Conservation (phyloP, 2,329 filamentous ascomycete species). For the Furcasterigmium furcatum region DNA sequence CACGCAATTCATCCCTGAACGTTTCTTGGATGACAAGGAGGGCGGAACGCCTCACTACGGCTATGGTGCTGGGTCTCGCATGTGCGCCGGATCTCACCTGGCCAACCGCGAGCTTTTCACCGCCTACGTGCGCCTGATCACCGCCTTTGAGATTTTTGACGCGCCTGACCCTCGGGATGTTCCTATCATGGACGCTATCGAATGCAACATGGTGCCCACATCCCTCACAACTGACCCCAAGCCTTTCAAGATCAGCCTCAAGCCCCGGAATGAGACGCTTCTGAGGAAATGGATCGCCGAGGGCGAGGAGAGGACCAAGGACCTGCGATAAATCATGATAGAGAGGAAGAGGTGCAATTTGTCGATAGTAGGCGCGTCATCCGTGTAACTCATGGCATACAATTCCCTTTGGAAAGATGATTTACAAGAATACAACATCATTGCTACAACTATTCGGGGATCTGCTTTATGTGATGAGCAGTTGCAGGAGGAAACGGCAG, state of each 20-base stretch:
- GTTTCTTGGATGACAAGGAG: slow-evolving; percentile 58
- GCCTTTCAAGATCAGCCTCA: slow-evolving; percentile 57
- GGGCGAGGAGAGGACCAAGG: slow-evolving; percentile 48
- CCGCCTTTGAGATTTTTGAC: slow-evolving; percentile 52
- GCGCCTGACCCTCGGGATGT: slow-evolving; percentile 40
- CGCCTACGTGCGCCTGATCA: slow-evolving; percentile 55
- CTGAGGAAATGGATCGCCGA: slow-evolving; percentile 49
- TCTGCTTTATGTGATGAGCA: too few species aligned
- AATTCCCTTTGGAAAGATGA: too few species aligned
- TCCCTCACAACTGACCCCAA: slow-evolving; percentile 59
- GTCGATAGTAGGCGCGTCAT: not conserved
- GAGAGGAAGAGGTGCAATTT: not conserved
- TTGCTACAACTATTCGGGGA: too few species aligned
- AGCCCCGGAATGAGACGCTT: slow-evolving; percentile 34
- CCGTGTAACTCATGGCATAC: not conserved
- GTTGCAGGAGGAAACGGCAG: too few species aligned
- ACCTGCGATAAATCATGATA: slow-evolving; percentile 25
- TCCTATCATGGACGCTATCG: slow-evolving; percentile 53
- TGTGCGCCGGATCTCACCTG: slow-evolving; percentile 62
- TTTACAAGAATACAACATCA: too few species aligned
- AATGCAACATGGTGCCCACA: slow-evolving; percentile 54
- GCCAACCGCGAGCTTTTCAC: slow-evolving; percentile 63
- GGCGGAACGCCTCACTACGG: slow-evolving; percentile 58
- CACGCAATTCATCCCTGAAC: slow-evolving; percentile 63
- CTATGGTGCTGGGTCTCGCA: slow-evolving; percentile 60